These are phyloP conservation scores for Penicillium olsonii DNA, from an alignment of 2,329 filamentous ascomycete species.

Conservation along the genomic window DNA sequence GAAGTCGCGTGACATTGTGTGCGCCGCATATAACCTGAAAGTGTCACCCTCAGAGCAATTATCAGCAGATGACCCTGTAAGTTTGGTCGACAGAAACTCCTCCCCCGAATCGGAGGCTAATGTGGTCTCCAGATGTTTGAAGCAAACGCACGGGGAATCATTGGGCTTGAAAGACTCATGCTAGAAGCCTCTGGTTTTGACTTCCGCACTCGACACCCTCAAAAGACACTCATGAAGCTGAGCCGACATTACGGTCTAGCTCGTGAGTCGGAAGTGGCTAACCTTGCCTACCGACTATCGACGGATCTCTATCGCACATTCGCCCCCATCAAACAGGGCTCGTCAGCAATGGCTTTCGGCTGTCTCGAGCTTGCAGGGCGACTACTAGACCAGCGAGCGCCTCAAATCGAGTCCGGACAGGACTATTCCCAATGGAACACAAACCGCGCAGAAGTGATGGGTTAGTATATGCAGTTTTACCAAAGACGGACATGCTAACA, in stretches of 20 bases:
- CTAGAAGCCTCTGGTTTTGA: constrained; percentile 93
- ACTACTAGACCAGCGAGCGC: constrained; percentile 60
- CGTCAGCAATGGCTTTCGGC: constrained; percentile 79
- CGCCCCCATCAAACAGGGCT: constrained; percentile 84
- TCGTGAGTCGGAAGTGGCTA: constrained; percentile 57
- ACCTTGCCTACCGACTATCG: constrained; percentile 76
- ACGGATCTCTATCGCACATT: constrained; percentile 93
- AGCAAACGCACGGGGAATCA: constrained; percentile 72
- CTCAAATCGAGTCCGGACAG: constrained; percentile 49
- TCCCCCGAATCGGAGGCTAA: background rate
- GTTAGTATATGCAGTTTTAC: constrained; percentile 49
- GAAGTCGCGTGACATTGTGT: constrained; percentile 90
- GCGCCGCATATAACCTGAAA: constrained; percentile 85
- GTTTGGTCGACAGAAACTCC: constrained; percentile 19
- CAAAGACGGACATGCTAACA: constrained; percentile 27
- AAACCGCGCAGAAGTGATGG: constrained; percentile 50
- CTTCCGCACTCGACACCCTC: constrained; percentile 84
- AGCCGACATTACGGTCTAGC: constrained; percentile 60
- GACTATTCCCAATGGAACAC: constrained; percentile 55
- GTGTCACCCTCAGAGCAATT: constrained; percentile 65
- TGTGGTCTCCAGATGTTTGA: constrained; percentile 68
- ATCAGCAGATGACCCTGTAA: constrained; percentile 79
- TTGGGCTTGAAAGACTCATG: constrained; percentile 87
- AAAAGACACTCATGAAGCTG: constrained; percentile 81
- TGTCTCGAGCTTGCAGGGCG: constrained; percentile 78